Evolutionary conservation across 1,284 basidiomycete genomes (phyloP).

Genomic region (Fistulinella cinereoalba): DNA sequence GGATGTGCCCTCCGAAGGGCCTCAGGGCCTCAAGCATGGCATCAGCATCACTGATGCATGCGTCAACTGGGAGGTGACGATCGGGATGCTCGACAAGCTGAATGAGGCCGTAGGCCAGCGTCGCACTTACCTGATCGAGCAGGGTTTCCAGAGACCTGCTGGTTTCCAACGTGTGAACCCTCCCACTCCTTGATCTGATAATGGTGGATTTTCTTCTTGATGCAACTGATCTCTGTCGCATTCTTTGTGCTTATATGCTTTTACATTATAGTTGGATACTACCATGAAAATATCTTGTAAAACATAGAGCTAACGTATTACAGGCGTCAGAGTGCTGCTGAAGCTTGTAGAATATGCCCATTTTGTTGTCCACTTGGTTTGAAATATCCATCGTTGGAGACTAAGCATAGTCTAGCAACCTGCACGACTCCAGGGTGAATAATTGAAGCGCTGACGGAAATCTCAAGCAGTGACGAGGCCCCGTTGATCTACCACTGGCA

Average conservation of each 20-base stretch:
- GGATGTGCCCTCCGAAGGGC: conserved; percentile 70
- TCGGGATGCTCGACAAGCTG: conserved; percentile 72
- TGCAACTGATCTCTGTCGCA: not conserved
- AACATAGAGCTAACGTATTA: not conserved
- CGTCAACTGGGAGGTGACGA: conserved; percentile 86
- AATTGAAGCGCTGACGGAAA: too few relatives aligned
- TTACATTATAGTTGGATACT: conserved; percentile 2
- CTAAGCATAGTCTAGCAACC: too few relatives aligned
- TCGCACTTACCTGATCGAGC: conserved; percentile 35
- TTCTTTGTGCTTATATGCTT: conserved; percentile 7
- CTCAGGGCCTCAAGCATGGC: conserved; percentile 71
- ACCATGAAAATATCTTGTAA: conserved; percentile 5
- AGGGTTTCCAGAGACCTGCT: conserved; percentile 32
- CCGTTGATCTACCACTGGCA: too few relatives aligned
- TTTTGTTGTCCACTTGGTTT: too few relatives aligned
- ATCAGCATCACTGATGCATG: conserved; percentile 93
- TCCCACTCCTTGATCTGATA: conserved; percentile 14
- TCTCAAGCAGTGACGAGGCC: too few relatives aligned
- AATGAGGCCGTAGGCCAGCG: conserved; percentile 50
- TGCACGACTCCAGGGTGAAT: too few relatives aligned
- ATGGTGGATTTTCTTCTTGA: not conserved
- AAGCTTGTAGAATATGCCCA: too few relatives aligned
- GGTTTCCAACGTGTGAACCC: conserved; percentile 24
- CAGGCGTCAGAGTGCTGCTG: not conserved
- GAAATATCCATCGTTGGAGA: too few relatives aligned